phyloP scores from a whole-genome alignment of 23 red algal species.

The Gracilaria gracilis region DNA sequence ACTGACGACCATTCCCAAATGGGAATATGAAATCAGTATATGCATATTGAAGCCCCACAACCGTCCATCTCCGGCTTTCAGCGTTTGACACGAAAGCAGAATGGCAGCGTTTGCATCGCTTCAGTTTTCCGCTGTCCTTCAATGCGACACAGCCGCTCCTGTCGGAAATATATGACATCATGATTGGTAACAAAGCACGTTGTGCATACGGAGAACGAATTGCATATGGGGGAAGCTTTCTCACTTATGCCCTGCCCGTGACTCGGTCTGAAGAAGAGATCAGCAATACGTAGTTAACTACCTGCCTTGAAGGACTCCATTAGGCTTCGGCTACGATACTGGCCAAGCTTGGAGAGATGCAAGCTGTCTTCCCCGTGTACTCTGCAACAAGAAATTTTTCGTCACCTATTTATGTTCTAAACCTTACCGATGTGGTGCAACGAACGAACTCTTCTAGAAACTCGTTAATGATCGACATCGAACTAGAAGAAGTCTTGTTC shows the following conservation, averaged over 20 bases:
- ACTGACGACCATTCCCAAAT: background rate
- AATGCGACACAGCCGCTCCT: background rate
- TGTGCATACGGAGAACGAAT: background rate
- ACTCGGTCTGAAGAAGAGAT: background rate
- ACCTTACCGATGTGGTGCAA: background rate
- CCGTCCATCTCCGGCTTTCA: background rate
- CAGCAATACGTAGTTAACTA: background rate
- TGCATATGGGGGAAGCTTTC: background rate
- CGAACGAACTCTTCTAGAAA: no score
- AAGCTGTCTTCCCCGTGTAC: background rate
- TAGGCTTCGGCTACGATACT: background rate
- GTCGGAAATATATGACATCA: background rate
- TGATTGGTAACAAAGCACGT: background rate
- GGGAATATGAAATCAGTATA: background rate
- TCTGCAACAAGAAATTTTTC: background rate
- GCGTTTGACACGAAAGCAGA: slow-evolving; percentile 18
- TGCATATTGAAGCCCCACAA: background rate
- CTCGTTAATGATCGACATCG: background rate
- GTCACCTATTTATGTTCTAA: background rate
- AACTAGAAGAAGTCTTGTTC: slow-evolving; percentile 25
- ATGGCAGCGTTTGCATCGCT: background rate
- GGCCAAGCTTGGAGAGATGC: background rate
- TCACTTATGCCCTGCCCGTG: background rate
- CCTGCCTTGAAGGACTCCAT: background rate
- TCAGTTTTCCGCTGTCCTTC: background rate